phyloP scores from a whole-genome alignment of 192 early-diverging fungal genomes.

The Backusella mclennaniae region DNA sequence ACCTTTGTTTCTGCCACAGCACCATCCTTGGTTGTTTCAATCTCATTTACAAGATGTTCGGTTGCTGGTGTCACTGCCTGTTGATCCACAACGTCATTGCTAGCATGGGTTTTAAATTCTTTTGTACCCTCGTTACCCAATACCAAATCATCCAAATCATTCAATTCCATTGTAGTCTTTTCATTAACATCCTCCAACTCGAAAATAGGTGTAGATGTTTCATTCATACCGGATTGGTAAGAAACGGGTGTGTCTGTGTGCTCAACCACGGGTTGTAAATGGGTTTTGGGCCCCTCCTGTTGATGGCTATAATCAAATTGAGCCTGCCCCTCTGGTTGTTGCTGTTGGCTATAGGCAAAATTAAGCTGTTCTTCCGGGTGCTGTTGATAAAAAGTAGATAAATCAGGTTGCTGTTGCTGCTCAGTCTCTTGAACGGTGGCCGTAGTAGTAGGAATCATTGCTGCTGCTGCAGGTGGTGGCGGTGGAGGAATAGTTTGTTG shows the following conservation, averaged over 20 bases:
- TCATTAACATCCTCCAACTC: neutral
- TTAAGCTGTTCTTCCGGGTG: neutral
- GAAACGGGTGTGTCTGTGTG: neutral
- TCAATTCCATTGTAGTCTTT: neutral
- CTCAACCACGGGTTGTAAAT: neutral
- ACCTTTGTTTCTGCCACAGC: neutral
- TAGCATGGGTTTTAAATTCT: neutral
- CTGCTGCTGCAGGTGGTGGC: neutral
- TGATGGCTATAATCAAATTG: neutral
- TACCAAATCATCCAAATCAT: slow-evolving; percentile 28
- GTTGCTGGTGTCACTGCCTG: neutral
- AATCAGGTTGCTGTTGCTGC: neutral
- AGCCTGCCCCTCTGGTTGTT: neutral
- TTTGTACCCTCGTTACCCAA: slow-evolving; percentile 6
- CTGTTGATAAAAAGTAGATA: neutral
- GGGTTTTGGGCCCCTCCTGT: neutral
- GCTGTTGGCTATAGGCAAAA: neutral
- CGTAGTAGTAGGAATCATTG: neutral
- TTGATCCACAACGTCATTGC: neutral
- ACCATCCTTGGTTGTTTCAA: neutral
- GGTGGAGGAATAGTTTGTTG: neutral
- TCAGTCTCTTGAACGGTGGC: neutral
- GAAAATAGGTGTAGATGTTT: neutral
- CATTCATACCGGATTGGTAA: neutral
- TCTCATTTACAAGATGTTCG: neutral